These are phyloP conservation scores for Isabelozyma heimii DNA, from an alignment of 805 yeast species.

Conservation along the genomic window DNA sequence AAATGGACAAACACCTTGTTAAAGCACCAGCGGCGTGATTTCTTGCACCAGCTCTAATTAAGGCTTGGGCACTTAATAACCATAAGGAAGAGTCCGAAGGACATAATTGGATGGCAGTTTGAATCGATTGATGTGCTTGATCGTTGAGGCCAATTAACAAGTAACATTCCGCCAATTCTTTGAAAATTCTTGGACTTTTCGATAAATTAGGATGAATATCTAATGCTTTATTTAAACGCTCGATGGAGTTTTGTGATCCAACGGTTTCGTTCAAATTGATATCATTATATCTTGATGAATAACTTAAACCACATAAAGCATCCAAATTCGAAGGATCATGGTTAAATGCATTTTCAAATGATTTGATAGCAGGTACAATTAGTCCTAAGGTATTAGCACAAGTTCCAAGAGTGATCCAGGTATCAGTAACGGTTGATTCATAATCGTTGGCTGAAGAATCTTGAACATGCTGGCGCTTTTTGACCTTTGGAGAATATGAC, in stretches of 20 bases:
- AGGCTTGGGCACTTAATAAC: constrained; percentile 48
- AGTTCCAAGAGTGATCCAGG: constrained; percentile 48
- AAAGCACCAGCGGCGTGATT: constrained; percentile 48
- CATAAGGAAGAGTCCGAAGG: constrained; percentile 46
- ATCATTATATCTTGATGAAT: constrained; percentile 39
- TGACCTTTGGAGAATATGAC: constrained; percentile 1
- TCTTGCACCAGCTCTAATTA: constrained; percentile 41
- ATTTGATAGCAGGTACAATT: constrained; percentile 36
- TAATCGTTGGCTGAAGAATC: constrained; percentile 6
- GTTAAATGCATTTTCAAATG: constrained; percentile 42
- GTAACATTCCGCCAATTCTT: constrained; percentile 53
- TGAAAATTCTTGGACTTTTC: constrained; percentile 40
- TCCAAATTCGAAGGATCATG: constrained; percentile 38
- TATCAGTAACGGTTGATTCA: constrained; percentile 28
- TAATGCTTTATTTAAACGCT: constrained; percentile 36
- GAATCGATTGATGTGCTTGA: constrained; percentile 50
- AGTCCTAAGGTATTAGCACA: constrained; percentile 44
- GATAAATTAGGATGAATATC: constrained; percentile 35
- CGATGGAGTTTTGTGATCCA: constrained; percentile 41
- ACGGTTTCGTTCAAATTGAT: constrained; percentile 32
- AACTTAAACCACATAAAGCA: constrained; percentile 45
- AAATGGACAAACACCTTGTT: constrained; percentile 40
- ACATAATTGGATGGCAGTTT: constrained; percentile 36
- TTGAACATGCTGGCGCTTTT: constrained; percentile 4
- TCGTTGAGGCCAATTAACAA: constrained; percentile 44